These are phyloP conservation scores for Knufia petricola DNA, from an alignment of 2,329 filamentous ascomycete genomes.

Conservation along the genomic window DNA sequence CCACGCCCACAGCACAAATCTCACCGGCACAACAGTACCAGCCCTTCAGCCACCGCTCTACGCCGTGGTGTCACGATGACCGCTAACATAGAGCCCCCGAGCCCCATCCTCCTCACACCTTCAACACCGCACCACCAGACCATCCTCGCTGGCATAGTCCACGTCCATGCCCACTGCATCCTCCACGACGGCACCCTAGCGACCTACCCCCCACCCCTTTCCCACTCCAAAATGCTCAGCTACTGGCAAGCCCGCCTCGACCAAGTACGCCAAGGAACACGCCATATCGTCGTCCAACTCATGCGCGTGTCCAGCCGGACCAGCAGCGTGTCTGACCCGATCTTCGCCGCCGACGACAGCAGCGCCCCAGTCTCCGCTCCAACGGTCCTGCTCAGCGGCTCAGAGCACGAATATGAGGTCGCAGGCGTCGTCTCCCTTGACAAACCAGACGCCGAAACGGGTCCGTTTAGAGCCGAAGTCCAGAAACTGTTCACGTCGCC, in stretches of 20 bases:
- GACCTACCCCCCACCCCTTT: slow-evolving; percentile 51
- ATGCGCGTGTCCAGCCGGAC: slow-evolving; percentile 20
- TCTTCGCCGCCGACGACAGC: not conserved
- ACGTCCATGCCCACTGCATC: slow-evolving; percentile 51
- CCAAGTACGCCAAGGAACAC: slow-evolving; percentile 37
- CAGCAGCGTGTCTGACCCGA: slow-evolving; percentile 31
- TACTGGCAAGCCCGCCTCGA: slow-evolving; percentile 49
- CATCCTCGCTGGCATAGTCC: slow-evolving; percentile 47
- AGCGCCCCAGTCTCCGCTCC: slow-evolving; percentile 23
- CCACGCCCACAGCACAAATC: no score
- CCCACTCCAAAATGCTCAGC: slow-evolving; percentile 44
- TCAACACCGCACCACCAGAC: slow-evolving; percentile 8
- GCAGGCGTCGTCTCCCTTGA: slow-evolving; percentile 49
- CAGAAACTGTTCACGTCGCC: slow-evolving; percentile 51
- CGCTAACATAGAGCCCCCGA: not conserved
- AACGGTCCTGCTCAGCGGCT: not conserved
- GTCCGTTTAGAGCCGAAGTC: slow-evolving; percentile 44
- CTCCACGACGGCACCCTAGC: slow-evolving; percentile 47
- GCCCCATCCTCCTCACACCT: slow-evolving; percentile 8
- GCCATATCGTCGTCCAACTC: slow-evolving; percentile 47
- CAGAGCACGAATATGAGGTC: slow-evolving; percentile 14
- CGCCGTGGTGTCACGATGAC: not conserved
- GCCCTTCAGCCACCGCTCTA: not conserved
- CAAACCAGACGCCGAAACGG: slow-evolving; percentile 47
- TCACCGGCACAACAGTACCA: not conserved